Evolutionary conservation across 768 basidiomycete genomes (phyloP).

Genomic region (Neoboletus subvelutipes): DNA sequence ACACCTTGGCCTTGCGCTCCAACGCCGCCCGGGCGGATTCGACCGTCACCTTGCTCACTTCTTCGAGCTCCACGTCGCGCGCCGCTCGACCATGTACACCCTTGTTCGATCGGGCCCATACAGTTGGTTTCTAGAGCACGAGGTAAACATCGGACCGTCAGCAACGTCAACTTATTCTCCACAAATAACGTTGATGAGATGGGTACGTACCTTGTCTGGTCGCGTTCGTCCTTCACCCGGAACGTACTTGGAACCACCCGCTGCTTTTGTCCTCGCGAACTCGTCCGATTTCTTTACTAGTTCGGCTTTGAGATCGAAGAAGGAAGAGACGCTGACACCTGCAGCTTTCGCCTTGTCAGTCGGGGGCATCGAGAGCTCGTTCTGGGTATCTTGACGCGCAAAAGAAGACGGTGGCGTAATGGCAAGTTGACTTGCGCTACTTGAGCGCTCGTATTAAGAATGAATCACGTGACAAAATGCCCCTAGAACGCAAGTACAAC

Average conservation of each 20-base stretch:
- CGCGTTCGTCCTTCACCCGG: slow-evolving; percentile 59
- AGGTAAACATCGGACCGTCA: neutral
- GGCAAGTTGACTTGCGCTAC: neutral
- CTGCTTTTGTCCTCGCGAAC: slow-evolving; percentile 61
- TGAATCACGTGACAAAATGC: slow-evolving; percentile 11
- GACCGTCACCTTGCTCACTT: slow-evolving; percentile 62
- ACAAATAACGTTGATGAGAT: neutral
- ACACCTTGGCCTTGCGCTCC: slow-evolving; percentile 77
- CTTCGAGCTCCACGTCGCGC: slow-evolving; percentile 71
- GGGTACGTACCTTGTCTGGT: slow-evolving; percentile 61
- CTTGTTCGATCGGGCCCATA: slow-evolving; percentile 76
- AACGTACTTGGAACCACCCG: slow-evolving; percentile 49
- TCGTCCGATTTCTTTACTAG: slow-evolving; percentile 53
- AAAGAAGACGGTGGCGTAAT: neutral
- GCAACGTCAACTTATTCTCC: neutral
- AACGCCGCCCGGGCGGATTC: slow-evolving; percentile 70
- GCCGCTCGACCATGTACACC: slow-evolving; percentile 64
- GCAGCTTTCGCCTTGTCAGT: slow-evolving; percentile 60
- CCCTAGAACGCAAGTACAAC: neutral
- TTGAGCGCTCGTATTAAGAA: neutral
- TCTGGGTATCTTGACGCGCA: slow-evolving; percentile 3
- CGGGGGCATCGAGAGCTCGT: slow-evolving; percentile 40
- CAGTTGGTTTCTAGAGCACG: slow-evolving; percentile 61
- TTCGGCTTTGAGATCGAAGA: slow-evolving; percentile 76
- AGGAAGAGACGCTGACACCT: slow-evolving; percentile 70